Percentiles rank a stretch among this genome's conserved stretches.
These are phyloP conservation scores for Cytidiella melzeri DNA, from an alignment of 768 basidiomycete species.

Conservation along the genomic window DNA sequence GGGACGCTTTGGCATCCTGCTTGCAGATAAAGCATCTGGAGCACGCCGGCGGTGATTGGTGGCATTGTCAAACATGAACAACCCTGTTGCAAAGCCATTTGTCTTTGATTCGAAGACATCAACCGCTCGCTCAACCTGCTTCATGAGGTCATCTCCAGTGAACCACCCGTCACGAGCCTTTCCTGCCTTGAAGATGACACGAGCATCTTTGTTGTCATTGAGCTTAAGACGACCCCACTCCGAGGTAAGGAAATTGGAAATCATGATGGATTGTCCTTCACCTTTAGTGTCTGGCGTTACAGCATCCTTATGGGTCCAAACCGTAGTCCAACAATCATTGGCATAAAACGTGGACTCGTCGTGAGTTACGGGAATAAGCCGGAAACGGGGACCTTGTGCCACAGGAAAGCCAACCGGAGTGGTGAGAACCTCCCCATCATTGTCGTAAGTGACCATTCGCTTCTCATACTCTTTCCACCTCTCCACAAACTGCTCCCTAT, in stretches of 20 bases:
- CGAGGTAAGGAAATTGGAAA: too few species aligned
- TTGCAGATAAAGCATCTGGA: too few species aligned
- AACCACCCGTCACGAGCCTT: slow-evolving; percentile 30
- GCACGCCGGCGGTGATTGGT: slow-evolving; percentile 13
- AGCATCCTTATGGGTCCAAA: slow-evolving; percentile 16
- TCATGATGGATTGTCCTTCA: too few species aligned
- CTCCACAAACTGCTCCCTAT: too few species aligned
- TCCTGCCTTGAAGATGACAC: slow-evolving; percentile 24
- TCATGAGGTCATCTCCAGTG: slow-evolving; percentile 19
- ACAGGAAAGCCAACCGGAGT: too few species aligned
- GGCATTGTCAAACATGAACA: too few species aligned
- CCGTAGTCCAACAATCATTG: slow-evolving; percentile 20
- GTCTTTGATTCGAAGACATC: slow-evolving; percentile 28
- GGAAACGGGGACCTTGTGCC: too few species aligned
- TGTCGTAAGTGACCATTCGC: too few species aligned
- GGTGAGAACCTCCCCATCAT: too few species aligned
- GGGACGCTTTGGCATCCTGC: too few species aligned
- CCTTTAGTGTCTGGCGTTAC: neutral
- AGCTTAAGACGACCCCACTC: too few species aligned
- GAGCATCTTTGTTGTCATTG: slow-evolving; percentile 17
- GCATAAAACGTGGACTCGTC: slow-evolving; percentile 23
- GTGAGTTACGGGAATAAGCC: slow-evolving; percentile 27
- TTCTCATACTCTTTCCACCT: too few species aligned
- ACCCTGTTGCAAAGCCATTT: slow-evolving; percentile 19
- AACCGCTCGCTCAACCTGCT: slow-evolving; percentile 23